Evolutionary conservation across 805 yeast species (phyloP).

Genomic region (Candida verbasci): DNA sequence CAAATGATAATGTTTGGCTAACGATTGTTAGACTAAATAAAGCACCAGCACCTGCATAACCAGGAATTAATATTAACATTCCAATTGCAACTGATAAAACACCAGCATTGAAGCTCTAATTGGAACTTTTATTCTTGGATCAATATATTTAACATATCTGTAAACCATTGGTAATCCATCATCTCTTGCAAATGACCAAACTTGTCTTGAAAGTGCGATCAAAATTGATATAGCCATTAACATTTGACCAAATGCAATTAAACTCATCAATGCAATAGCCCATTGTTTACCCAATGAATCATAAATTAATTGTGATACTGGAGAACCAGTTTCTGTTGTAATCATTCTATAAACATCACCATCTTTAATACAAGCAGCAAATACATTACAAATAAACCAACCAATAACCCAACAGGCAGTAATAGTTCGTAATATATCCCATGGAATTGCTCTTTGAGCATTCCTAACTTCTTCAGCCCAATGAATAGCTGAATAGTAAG

Average conservation of each 20-base stretch:
- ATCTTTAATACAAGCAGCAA: conserved; percentile 52
- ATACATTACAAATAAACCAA: conserved; percentile 48
- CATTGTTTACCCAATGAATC: conserved; percentile 31
- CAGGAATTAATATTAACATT: conserved; percentile 51
- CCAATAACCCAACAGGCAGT: conserved; percentile 55
- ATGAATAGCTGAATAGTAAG: conserved; percentile 69
- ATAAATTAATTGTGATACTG: conserved; percentile 53
- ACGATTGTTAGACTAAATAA: conserved; percentile 57
- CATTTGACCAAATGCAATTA: conserved; percentile 57
- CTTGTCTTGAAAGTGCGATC: conserved; percentile 64
- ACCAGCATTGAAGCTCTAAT: conserved; percentile 55
- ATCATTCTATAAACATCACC: conserved; percentile 37
- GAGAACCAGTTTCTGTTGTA: conserved; percentile 48
- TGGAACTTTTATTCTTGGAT: conserved; percentile 57
- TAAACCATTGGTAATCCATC: conserved; percentile 64
- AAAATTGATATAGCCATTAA: conserved; percentile 62
- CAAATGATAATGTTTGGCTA: conserved; percentile 58
- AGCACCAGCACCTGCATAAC: conserved; percentile 57
- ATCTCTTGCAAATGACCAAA: conserved; percentile 75
- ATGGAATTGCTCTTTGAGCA: conserved; percentile 60
- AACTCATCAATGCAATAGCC: conserved; percentile 57
- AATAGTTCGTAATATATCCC: conserved; percentile 59
- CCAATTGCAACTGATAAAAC: conserved; percentile 37
- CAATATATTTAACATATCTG: conserved; percentile 49
- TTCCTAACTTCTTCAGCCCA: conserved; percentile 67